phyloP scores from a whole-genome alignment of 495 filamentous ascomycete genomes.

The Hamigera avellanea region DNA sequence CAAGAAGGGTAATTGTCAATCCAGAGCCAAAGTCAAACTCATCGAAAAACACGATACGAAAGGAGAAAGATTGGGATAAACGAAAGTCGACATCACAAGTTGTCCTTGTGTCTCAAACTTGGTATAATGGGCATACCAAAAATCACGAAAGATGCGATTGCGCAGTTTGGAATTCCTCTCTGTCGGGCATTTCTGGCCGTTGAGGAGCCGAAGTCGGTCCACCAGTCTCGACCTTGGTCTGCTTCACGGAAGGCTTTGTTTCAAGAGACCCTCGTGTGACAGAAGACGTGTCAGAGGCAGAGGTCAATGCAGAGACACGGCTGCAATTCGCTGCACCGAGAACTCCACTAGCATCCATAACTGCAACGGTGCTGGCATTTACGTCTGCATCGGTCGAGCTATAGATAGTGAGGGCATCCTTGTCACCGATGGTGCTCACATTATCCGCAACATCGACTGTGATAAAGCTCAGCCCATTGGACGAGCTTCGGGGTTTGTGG shows the following conservation, averaged over 20 bases:
- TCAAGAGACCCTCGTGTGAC: no score
- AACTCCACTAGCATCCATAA: constrained; percentile 21
- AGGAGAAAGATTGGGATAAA: no score
- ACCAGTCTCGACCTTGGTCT: constrained; percentile 2
- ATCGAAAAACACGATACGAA: no score
- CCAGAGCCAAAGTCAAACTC: no score
- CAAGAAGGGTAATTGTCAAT: no score
- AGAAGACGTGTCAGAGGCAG: no score
- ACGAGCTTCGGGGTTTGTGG: constrained; percentile 12
- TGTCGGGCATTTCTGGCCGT: constrained; percentile 21
- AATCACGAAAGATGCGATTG: constrained; percentile 8
- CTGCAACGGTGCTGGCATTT: constrained; percentile 25
- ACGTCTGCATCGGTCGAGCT: constrained; percentile 11
- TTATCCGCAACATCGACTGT: constrained; percentile 19
- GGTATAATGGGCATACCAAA: no score
- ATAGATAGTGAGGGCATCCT: constrained; percentile 13
- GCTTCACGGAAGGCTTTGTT: no score
- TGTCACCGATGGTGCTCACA: constrained; percentile 21
- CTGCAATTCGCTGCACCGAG: constrained; percentile 9
- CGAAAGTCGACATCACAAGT: no score
- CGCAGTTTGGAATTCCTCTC: constrained; percentile 18
- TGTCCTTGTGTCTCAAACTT: no score
- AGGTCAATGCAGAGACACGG: no score
- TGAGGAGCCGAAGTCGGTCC: constrained; percentile 5
- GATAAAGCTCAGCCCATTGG: constrained; percentile 21